Conservation (phyloP, 768 basidiomycete species). For the Dendrothele bispora region DNA sequence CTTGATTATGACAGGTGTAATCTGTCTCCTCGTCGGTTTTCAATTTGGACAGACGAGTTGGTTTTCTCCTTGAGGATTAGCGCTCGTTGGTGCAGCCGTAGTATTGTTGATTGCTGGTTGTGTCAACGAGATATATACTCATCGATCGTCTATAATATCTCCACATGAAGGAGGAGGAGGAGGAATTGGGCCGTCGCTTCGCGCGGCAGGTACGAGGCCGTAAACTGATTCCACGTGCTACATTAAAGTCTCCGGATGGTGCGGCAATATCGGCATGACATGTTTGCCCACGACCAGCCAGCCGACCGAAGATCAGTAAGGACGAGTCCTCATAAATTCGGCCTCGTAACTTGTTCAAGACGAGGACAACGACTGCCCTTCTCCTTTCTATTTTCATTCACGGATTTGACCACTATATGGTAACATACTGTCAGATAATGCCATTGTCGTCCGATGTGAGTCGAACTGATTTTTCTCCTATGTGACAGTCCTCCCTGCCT, state of each 20-base stretch:
- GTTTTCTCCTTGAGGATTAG: slow-evolving; percentile 58
- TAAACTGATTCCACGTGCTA: no score
- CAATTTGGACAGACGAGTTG: slow-evolving; percentile 68
- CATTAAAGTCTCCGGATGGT: no score
- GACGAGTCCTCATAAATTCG: no score
- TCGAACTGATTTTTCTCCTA: no score
- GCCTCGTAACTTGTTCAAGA: slow-evolving; percentile 74
- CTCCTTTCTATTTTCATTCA: slow-evolving; percentile 63
- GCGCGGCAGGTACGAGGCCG: no score
- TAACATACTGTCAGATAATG: slow-evolving; percentile 13
- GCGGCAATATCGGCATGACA: no score
- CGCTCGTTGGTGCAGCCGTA: slow-evolving; percentile 56
- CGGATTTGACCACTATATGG: slow-evolving; percentile 61
- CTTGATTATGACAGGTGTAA: slow-evolving; percentile 60
- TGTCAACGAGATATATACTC: slow-evolving; percentile 62
- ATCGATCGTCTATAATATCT: slow-evolving; percentile 68
- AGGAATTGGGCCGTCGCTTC: no score
- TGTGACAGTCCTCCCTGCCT: slow-evolving; percentile 58
- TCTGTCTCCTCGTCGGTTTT: slow-evolving; percentile 71
- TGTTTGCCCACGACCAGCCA: no score
- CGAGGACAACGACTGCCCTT: slow-evolving; percentile 70
- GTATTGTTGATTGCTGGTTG: slow-evolving; percentile 48
- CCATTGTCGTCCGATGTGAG: no score
- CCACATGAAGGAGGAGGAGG: no score
- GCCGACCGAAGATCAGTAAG: no score